Conservation (phyloP, 2,329 filamentous ascomycete genomes). For the Fusarium pseudoanthophilum region DNA sequence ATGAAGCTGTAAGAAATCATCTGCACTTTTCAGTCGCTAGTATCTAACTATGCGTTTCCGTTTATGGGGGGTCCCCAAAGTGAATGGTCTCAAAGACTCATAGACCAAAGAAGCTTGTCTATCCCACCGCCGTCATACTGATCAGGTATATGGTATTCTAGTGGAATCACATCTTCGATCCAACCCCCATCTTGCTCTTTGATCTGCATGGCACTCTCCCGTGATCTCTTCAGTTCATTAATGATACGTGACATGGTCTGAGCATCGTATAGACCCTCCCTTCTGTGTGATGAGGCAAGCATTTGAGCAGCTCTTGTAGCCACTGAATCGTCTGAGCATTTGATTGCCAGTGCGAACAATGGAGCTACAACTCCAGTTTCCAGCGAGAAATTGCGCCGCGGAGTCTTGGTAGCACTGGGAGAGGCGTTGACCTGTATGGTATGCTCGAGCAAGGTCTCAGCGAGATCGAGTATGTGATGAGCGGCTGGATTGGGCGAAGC, state of each 20-base stretch:
- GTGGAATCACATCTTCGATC: fast-evolving
- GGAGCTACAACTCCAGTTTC: constrained; percentile 33
- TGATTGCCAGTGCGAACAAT: constrained; percentile 27
- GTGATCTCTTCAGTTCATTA: not conserved
- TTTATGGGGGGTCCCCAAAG: not conserved
- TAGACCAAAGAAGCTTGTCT: constrained; percentile 10
- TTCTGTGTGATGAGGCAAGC: constrained; percentile 15
- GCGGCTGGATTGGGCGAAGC: constrained; percentile 13
- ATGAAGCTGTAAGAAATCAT: too few relatives aligned
- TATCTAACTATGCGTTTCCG: too few relatives aligned
- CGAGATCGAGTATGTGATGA: constrained; percentile 3
- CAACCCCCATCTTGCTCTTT: not conserved
- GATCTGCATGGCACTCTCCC: not conserved
- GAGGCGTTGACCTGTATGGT: constrained; percentile 1
- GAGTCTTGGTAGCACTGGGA: not conserved
- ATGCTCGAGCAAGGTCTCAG: constrained; percentile 11
- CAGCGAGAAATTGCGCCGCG: constrained; percentile 27
- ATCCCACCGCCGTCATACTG: constrained; percentile 2
- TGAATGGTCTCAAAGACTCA: not conserved
- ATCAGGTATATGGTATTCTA: constrained; percentile 7
- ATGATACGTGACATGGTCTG: constrained; percentile 15
- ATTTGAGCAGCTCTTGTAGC: constrained; percentile 7
- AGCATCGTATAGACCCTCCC: constrained; percentile 35
- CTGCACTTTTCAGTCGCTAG: not conserved
- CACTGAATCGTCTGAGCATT: constrained; percentile 27